Evolutionary conservation across 805 yeast species (phyloP), one percentile per base, ranked within the genome.

Genomic region (Nakazawaea ambrosiae): DNA sequence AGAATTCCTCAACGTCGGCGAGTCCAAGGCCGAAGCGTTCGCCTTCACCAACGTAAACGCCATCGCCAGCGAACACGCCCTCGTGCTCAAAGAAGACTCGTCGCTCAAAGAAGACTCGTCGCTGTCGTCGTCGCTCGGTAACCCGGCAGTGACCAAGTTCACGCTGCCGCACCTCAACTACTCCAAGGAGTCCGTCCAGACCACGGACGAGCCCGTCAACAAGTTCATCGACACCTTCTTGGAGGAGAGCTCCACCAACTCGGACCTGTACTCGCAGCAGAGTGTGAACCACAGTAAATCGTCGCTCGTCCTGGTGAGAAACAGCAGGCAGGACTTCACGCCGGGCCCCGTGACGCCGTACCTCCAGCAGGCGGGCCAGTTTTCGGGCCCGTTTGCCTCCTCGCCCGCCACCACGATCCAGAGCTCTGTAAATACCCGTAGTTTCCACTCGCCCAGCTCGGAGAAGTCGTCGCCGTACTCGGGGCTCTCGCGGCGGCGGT

Each of bases 101-200:
- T n/a, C n/a, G n/a, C 5, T 28, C 17, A 36, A 20, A 26, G 26
- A 29, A 10, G n/a, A 24, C n/a, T 24, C 25, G 7, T 36, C 39
- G 9, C 34, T 20, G 31, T 31, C 39, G 9, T 36, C 39, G 12
- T 31, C 39, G 12, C 25, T 28, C 16, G 37, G 33, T 7, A 27
- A 28, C n/a, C 26, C 27, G n/a, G 27, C 20, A 5, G 19, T 89
- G 27, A 69, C 65, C 11, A 66, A 68, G 15, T 90, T 89, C 52
- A 61, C 59, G 23, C 59, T 60, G 30, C 49, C 59, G 2, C 47
- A 23, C 3, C 9, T 8, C 22, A 34, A 34, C 18, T 15, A 24
- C 19, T 34, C 35, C 11, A 34, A 27, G 16, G 42, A 39, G 4
- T 39, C 42, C 5, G 14, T 34, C 2, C 41, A 28, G 6, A 24